Conservation (phyloP, 2,329 filamentous ascomycete genomes). For the Myriosclerotinia duriaeana region DNA sequence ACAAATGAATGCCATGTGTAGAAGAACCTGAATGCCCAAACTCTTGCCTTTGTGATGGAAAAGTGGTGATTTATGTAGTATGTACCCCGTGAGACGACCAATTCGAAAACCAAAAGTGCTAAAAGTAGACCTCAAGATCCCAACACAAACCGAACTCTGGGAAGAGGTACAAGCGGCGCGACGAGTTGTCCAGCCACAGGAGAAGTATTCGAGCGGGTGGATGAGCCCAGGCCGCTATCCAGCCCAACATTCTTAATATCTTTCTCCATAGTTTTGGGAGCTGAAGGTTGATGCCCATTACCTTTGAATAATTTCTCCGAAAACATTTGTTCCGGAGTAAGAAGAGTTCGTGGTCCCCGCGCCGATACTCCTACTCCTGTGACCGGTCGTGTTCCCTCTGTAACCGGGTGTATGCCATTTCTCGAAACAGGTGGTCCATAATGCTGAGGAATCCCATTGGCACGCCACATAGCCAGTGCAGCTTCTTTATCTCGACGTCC, state of each 20-base stretch:
- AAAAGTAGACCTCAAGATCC: not conserved
- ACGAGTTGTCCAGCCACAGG: not conserved
- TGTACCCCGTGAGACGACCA: not conserved
- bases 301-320: conserved; percentile 7
- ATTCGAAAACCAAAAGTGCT: too few relatives aligned
- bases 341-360: not conserved
- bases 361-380: not conserved
- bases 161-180: not conserved
- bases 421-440: not conserved
- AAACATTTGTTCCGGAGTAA: conserved; percentile 10
- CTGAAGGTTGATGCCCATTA: not conserved
- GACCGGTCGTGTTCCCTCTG: not conserved
- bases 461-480: not conserved
- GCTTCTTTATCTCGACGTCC: conserved; percentile 16
- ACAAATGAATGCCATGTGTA: not conserved
- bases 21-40: not conserved
- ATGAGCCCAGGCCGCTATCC: not conserved
- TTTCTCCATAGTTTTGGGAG: not conserved
- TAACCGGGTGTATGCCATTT: not conserved
- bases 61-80: not conserved
- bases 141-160: not conserved
- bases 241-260: too few relatives aligned
- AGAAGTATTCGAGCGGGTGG: not conserved
- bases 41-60: not conserved
- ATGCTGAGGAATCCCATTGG: conserved; percentile 11